These are phyloP conservation scores for Rutidosis leptorrhynchoides DNA, from an alignment of 129 eudicot species.

Conservation along the genomic window DNA sequence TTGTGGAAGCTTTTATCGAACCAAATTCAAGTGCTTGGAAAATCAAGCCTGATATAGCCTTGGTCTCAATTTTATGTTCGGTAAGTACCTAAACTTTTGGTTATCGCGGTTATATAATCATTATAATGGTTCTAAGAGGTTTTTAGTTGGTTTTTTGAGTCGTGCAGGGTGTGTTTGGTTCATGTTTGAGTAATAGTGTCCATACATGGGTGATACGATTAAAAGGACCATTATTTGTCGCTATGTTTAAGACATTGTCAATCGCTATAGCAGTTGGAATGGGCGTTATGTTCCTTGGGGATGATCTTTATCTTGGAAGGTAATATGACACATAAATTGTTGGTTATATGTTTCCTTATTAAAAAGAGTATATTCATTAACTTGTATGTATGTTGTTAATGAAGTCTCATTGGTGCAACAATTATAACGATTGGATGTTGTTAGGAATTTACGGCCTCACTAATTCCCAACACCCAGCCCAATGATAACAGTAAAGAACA, in stretches of 20 bases:
- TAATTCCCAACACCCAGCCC: no score
- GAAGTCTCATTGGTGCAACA: constrained; percentile 69
- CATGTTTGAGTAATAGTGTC: constrained; percentile 53
- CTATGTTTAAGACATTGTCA: constrained; percentile 83
- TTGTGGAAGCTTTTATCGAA: constrained; percentile 50
- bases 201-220: constrained; percentile 65
- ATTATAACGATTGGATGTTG: constrained; percentile 68
- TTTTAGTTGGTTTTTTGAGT: background rate
- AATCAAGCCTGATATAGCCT: constrained; percentile 59
- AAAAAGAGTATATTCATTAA: background rate
- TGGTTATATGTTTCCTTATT: no score
- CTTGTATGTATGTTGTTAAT: constrained; percentile 3
- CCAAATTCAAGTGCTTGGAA: constrained; percentile 60
- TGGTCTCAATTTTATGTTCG: constrained; percentile 66
- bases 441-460: no score
- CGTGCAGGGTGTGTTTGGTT: constrained; percentile 57
- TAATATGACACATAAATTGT: no score
- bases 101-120: background rate
- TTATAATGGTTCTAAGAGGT: background rate
- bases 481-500: no score
- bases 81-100: constrained; percentile 35
- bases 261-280: constrained; percentile 75
- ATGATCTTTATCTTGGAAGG: constrained; percentile 77
- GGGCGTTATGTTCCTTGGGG: constrained; percentile 75
- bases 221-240: constrained; percentile 68